Percentiles rank a stretch among this genome's conserved stretches.
Conservation (phyloP, 2,329 filamentous ascomycete species). For the Sarocladium brachiariae region DNA sequence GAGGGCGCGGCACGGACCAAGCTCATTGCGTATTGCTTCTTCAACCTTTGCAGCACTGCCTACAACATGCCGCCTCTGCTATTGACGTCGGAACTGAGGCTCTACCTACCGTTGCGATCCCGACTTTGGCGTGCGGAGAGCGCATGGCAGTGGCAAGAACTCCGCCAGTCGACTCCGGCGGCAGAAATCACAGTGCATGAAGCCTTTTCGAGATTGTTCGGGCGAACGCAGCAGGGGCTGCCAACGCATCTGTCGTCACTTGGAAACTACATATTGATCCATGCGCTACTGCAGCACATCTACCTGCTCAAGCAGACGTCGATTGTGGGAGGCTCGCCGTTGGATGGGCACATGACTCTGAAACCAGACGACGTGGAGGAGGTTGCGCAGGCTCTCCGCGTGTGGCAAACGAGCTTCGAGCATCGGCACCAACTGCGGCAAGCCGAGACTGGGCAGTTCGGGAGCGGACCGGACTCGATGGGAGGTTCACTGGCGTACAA, state of each 20-base stretch:
- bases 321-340: slow-evolving; percentile 40
- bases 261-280: slow-evolving; percentile 65
- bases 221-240: slow-evolving; percentile 41
- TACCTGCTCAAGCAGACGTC: slow-evolving; percentile 61
- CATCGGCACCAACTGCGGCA: slow-evolving; percentile 45
- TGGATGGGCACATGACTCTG: slow-evolving; percentile 42
- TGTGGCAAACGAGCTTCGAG: slow-evolving; percentile 55
- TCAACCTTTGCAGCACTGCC: slow-evolving; percentile 55
- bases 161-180: slow-evolving; percentile 42
- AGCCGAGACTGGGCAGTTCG: slow-evolving; percentile 39
- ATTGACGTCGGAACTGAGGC: slow-evolving; percentile 52
- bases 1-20: slow-evolving; percentile 53
- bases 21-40: slow-evolving; percentile 54
- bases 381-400: slow-evolving; percentile 45
- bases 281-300: slow-evolving; percentile 65
- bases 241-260: slow-evolving; percentile 49
- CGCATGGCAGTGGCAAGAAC: slow-evolving; percentile 54
- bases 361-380: slow-evolving; percentile 51
- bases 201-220: slow-evolving; percentile 48
- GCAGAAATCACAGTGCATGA: slow-evolving; percentile 50
- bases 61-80: slow-evolving; percentile 54
- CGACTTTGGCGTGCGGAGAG: slow-evolving; percentile 51
- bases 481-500: slow-evolving; percentile 61
- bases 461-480: slow-evolving; percentile 38
- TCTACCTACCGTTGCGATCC: slow-evolving; percentile 47